These are phyloP conservation scores for Rhodomyrtus psidioides DNA, from an alignment of 441 rosid species.

Conservation along the genomic window DNA sequence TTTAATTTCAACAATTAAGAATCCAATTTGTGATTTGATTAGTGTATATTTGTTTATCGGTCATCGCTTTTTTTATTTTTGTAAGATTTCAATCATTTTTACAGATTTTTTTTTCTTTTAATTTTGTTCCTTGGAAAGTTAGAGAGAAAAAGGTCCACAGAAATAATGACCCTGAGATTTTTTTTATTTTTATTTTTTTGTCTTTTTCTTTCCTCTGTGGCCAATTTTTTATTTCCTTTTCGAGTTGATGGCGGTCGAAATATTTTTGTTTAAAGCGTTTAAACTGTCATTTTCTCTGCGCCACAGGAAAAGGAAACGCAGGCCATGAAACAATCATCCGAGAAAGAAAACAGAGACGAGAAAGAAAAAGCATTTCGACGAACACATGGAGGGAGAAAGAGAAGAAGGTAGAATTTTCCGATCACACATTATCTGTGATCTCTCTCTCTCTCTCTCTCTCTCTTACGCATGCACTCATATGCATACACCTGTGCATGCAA, in stretches of 20 bases:
- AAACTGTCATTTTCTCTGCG: background rate
- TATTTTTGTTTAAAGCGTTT: background rate
- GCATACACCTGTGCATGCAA: background rate
- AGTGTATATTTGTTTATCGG: background rate
- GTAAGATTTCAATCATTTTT: background rate
- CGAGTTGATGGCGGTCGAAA: background rate
- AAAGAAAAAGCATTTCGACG: background rate
- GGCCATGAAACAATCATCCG: background rate
- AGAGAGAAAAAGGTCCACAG: background rate
- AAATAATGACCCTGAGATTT: background rate
- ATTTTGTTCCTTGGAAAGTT: background rate
- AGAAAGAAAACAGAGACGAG: background rate
- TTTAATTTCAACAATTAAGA: background rate
- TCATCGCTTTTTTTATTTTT: background rate
- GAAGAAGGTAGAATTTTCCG: background rate
- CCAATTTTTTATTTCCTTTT: background rate
- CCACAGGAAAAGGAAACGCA: background rate
- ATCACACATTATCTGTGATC: background rate
- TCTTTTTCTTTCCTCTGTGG: background rate
- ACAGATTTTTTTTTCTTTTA: background rate
- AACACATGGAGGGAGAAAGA: background rate
- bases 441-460: background rate
- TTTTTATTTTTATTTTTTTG: background rate
- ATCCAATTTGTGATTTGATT: background rate
- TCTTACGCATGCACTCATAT: background rate